Evolutionary conservation across 148 eudicot genomes (phyloP).

Genomic region (Cornus suecica): DNA sequence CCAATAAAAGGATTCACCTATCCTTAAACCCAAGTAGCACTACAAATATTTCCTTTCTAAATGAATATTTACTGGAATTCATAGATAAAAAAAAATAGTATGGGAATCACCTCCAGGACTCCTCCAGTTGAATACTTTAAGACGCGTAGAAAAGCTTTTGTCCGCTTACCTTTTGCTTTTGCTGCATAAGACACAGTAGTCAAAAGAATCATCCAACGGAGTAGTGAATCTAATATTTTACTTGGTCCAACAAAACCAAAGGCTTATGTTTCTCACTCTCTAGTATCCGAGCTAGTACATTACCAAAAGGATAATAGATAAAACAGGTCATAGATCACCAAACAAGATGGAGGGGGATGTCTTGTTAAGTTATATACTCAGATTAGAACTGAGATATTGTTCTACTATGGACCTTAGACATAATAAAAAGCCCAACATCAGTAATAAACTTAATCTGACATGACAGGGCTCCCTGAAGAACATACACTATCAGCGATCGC

Average conservation of each 20-base stretch:
- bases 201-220: neutral
- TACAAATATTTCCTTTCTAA: neutral
- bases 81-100: neutral
- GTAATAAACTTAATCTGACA: neutral
- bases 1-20: no score
- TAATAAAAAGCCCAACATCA: neutral
- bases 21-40: neutral
- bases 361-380: no score
- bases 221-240: neutral
- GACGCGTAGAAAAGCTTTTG: constrained; percentile 85
- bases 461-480: neutral
- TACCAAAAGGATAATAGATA: no score
- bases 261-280: neutral
- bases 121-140: constrained; percentile 90
- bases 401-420: no score
- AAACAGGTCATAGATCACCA: no score
- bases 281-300: neutral
- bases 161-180: constrained; percentile 58
- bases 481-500: neutral
- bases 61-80: neutral
- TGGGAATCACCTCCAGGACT: constrained; percentile 69
- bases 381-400: no score
- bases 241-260: neutral
- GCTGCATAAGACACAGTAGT: constrained; percentile 43
- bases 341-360: no score